Evolutionary conservation across 768 basidiomycete species (phyloP), one percentile per base, ranked within the genome.

Genomic region (Lenzites betulinus): DNA sequence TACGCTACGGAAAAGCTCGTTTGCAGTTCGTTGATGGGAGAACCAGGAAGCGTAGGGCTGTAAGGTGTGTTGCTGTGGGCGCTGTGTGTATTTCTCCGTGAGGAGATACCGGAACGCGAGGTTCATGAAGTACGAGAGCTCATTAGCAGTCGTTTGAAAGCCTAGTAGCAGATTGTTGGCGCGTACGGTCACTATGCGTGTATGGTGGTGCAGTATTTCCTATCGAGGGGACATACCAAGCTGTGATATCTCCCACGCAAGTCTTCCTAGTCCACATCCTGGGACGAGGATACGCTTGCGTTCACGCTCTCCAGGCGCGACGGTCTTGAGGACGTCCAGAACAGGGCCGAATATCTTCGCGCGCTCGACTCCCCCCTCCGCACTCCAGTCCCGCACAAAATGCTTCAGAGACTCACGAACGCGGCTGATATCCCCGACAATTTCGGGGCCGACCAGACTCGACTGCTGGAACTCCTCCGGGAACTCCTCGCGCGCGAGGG

Each of bases 351-450:
- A 85, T 25, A 84, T 84, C 46, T 68, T 73, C 3, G 74, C 74
- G n/a, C 88, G 79, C 70, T 90, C 88, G 7, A 38, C 41, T 1
- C 69, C 66, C 1, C 87, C 87, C 59, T 86, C 84, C 7, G 70
- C 68, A 65, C 85, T 87, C 88, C 88, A 89, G 67, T 90, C 88
- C 6, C 88, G 78, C 23, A 89, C 78, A 60, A 87, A 86, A 68
- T 89, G 88, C 71, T 87, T 87, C 60, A 90, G 67, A 1, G 84
- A 70, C 69, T 89, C 86, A 12, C 82, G 73, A 5, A 83, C 82
- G 15, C 83, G 77, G 23, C 76, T 77, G 12, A 86, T 67, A 62
- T 84, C 81, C 8, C 74, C 75, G 5, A 64, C 20, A 12, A 61
- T 11, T 3, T 42, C 41, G 2, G 57, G 52, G 13, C 48, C 28